Conservation (phyloP, 2,329 filamentous ascomycete species). For the Penicillium oxalicum region DNA sequence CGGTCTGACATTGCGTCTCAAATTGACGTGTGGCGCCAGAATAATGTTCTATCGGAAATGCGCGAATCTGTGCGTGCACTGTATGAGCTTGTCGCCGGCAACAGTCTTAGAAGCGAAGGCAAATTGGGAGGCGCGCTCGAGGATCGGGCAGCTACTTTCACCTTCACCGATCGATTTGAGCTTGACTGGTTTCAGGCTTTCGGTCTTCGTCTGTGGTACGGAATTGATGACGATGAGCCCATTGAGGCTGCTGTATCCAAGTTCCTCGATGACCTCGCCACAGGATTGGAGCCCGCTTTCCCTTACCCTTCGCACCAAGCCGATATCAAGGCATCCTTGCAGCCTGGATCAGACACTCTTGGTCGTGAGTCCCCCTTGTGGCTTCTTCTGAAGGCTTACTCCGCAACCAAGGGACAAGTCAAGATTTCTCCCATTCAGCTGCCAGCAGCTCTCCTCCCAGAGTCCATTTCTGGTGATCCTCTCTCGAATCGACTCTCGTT, state of each 20-base stretch:
- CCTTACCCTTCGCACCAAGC: constrained; percentile 69
- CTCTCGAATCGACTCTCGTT: constrained; percentile 73
- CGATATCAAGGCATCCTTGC: constrained; percentile 52
- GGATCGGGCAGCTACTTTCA: constrained; percentile 72
- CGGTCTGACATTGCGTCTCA: constrained; percentile 73
- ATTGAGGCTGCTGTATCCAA: constrained; percentile 66
- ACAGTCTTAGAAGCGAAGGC: constrained; percentile 77
- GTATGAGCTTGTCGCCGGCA: constrained; percentile 83
- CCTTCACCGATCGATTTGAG: constrained; percentile 74
- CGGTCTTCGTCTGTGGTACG: constrained; percentile 86
- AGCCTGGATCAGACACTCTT: constrained; percentile 52
- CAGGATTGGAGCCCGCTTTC: constrained; percentile 61
- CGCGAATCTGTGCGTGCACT: constrained; percentile 74
- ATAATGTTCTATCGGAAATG: constrained; percentile 82
- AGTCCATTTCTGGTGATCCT: constrained; percentile 68
- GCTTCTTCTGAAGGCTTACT: constrained; percentile 77
- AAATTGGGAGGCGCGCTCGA: constrained; percentile 65
- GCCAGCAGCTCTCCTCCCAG: constrained; percentile 67
- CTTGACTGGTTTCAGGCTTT: constrained; percentile 93
- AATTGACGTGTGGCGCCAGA: constrained; percentile 74
- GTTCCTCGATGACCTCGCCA: constrained; percentile 67
- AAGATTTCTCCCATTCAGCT: constrained; percentile 41
- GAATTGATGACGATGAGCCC: constrained; percentile 60
- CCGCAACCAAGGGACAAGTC: constrained; percentile 37
- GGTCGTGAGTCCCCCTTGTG: constrained; percentile 71